Evolutionary conservation across 768 basidiomycete genomes (phyloP), one percentile per base, ranked within the genome.

Genomic region (Phylloporus sp.): DNA sequence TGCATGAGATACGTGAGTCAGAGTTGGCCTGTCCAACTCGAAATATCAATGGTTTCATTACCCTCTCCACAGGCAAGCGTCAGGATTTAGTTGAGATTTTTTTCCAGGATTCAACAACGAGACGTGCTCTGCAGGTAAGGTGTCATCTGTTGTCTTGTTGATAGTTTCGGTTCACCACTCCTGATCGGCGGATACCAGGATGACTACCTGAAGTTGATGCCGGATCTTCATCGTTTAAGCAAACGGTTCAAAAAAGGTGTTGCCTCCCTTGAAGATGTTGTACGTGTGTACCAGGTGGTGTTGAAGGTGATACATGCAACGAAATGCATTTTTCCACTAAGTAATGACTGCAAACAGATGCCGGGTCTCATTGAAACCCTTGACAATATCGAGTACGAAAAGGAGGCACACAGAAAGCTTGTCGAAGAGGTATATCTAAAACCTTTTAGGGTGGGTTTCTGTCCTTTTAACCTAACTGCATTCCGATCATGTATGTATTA

Each of bases 231-330:
- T 58, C 82, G 97, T 3, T 78, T 99, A 20, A 85, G 86, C 63
- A 98, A 98, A 67, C 82, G 89, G 16, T 95, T 99, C 71, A 87
- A 91, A 67, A 88, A 87, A 56, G 79, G 82, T 0, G 77, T 82
- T 5, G 94, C 94, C 0, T 83, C 84, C 0, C 79, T 99, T 6
- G 94, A 98, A 61, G 95, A 99, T 60, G 93, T 98, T 7, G 93
- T 98, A 10, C 83, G 95, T 2, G 87, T 95, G 0, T 97, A 97
- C 65, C 95, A 99, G 66, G 93, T 95, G 1, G 84, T 94, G 2
- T 68, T 88, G 23, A 90, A 90, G 74, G 92, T 92, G 49, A 42
- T 8, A 20, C 18, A 24, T 29, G 26, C 4, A 2, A 26, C 16
- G 18, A 22, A 7, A 13, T 36, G 13, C 22, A 15, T 38, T 26